Evolutionary conservation across 78 protist species (phyloP).

Genomic region (Dictyostelium discoideum): dicty_2.7 NC_007088.5:932001-932500

Average conservation of each 20-base stretch:
- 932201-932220: slow-evolving; percentile 14
- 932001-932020: slow-evolving; percentile 5
- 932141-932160: background rate
- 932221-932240: slow-evolving; percentile 78
- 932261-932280: slow-evolving; percentile 85
- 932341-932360: slow-evolving; percentile 83
- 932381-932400: slow-evolving; percentile 57
- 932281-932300: slow-evolving; percentile 77
- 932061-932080: background rate
- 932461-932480: background rate
- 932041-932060: background rate
- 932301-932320: slow-evolving; percentile 86
- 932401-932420: background rate
- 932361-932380: slow-evolving; percentile 70
- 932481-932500: background rate
- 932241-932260: slow-evolving; percentile 75
- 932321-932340: slow-evolving; percentile 83
- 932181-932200: slow-evolving; percentile 10
- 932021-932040: background rate
- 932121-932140: background rate
- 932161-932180: background rate
- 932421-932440: background rate
- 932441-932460: background rate
- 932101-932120: background rate
- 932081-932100: background rate